phyloP scores from a whole-genome alignment of 768 basidiomycete genomes.

The Boletales sp. region DNA sequence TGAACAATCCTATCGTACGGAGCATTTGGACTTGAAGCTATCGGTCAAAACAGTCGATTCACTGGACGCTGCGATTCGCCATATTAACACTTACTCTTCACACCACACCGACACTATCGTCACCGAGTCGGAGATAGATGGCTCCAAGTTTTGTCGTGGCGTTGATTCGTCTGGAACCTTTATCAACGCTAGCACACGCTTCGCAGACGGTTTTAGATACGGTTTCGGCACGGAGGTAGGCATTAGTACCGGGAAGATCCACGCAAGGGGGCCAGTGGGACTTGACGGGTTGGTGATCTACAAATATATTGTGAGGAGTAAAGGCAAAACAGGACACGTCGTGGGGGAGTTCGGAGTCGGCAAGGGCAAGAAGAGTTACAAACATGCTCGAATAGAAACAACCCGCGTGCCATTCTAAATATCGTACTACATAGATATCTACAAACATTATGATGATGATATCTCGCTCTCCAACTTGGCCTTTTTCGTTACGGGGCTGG shows the following conservation, averaged over 20 bases:
- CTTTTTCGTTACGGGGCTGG: conserved; percentile 54
- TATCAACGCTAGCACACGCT: conserved; percentile 92
- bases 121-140: conserved; percentile 68
- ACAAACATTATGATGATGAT: conserved; percentile 15
- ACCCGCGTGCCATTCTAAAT: conserved; percentile 23
- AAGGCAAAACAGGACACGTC: conserved; percentile 70
- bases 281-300: conserved; percentile 92
- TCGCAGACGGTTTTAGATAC: conserved; percentile 95
- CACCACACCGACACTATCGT: conserved; percentile 95
- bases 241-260: conserved; percentile 94
- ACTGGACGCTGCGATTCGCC: conserved; percentile 69
- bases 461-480: conserved; percentile 47
- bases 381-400: conserved; percentile 42
- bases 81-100: conserved; percentile 91
- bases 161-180: conserved; percentile 93
- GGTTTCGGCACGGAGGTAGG: conserved; percentile 98
- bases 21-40: conserved; percentile 83
- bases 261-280: conserved; percentile 95
- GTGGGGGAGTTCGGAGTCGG: conserved; percentile 81
- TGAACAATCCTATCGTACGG: conserved; percentile 72
- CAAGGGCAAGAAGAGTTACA: conserved; percentile 67
- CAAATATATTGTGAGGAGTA: conserved; percentile 91
- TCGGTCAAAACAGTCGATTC: conserved; percentile 77
- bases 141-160: conserved; percentile 75
- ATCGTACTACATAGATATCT: background rate